phyloP scores from a whole-genome alignment of 164 flowering plant species.

The Amborella trichopoda region DNA sequence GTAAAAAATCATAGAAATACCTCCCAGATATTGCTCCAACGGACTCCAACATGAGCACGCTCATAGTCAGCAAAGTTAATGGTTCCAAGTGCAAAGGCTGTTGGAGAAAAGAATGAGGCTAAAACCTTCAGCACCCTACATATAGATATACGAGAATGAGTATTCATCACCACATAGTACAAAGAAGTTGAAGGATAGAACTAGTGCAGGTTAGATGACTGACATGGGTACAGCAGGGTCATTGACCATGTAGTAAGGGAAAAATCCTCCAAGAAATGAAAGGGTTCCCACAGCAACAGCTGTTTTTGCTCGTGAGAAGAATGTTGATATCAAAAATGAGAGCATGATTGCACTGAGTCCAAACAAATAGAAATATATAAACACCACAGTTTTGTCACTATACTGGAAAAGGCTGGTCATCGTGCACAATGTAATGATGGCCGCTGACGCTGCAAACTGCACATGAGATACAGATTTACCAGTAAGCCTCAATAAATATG shows the following conservation, averaged over 20 bases:
- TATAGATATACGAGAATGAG: conserved; percentile 1
- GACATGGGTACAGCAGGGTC: conserved; percentile 73
- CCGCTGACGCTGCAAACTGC: conserved; percentile 90
- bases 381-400: conserved; percentile 87
- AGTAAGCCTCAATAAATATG: no score
- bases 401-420: conserved; percentile 80
- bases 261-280: conserved; percentile 87
- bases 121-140: conserved; percentile 61
- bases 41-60: conserved; percentile 97
- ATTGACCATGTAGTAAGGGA: conserved; percentile 89
- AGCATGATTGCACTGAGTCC: conserved; percentile 89
- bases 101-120: conserved; percentile 93
- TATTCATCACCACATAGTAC: conserved; percentile 1
- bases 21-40: conserved; percentile 98
- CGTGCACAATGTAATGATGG: conserved; percentile 72
- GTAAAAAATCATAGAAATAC: no score
- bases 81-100: conserved; percentile 95
- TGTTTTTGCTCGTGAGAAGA: conserved; percentile 90
- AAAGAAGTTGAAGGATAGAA: conserved; percentile 1
- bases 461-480: no score
- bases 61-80: conserved; percentile 96
- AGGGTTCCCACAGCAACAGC: conserved; percentile 99
- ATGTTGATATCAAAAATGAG: conserved; percentile 85
- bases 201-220: conserved; percentile 16
- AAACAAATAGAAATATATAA: conserved; percentile 74